Evolutionary conservation across 176 grass and related monocot species (phyloP).

Genomic region (Rhynchospora tenuis): DNA sequence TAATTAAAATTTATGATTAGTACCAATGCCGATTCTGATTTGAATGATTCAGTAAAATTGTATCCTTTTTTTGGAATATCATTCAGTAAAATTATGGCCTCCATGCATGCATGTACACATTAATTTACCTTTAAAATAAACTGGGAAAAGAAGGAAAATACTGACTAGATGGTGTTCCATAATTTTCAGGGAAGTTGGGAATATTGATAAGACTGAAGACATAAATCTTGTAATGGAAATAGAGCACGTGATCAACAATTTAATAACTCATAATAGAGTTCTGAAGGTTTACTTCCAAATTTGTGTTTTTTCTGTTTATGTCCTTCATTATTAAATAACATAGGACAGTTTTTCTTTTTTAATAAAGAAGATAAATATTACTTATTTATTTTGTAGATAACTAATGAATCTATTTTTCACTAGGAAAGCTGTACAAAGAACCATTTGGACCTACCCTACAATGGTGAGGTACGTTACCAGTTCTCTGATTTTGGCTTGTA

Average conservation of each 20-base stretch:
- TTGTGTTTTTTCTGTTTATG: neutral
- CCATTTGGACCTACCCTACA: neutral
- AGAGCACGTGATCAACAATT: neutral
- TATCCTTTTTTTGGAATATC: neutral
- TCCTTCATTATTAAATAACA: neutral
- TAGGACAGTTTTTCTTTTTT: neutral
- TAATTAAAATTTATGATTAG: neutral
- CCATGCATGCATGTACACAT: neutral
- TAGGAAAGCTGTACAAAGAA: slow-evolving; percentile 2
- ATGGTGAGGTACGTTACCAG: neutral
- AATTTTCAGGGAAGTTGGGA: slow-evolving; percentile 1
- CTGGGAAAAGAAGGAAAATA: too few relatives aligned
- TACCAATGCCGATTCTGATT: neutral
- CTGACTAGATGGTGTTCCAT: neutral
- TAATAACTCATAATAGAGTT: slow-evolving; percentile 5
- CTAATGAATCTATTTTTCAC: neutral
- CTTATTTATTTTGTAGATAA: neutral
- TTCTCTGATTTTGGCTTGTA: neutral
- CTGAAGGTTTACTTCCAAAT: neutral
- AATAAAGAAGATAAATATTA: neutral
- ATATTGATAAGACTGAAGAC: slow-evolving; percentile 10
- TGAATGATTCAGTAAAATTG: neutral
- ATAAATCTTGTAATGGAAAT: neutral
- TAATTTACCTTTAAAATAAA: neutral
- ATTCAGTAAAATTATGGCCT: neutral